Evolutionary conservation across 1,139 yeast genomes (phyloP), one percentile per base, ranked within the genome.

Genomic region (Suhomyces bolitotheri): DNA sequence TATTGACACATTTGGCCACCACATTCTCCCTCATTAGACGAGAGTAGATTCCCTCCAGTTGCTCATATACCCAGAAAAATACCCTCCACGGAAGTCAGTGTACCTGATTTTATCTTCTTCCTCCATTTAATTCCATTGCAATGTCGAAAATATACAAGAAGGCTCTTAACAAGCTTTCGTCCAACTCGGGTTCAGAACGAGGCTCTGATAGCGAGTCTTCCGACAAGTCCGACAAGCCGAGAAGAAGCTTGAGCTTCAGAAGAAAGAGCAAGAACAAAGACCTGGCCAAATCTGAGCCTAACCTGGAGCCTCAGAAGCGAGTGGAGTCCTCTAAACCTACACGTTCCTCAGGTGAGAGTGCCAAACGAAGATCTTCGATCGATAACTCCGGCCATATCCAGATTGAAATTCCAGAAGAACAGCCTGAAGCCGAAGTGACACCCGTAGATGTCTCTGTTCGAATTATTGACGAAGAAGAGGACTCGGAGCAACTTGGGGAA

Each of bases 131-230:
- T n/a, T n/a, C n/a, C n/a, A n/a, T n/a, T 14, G n/a, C n/a, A 13
- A 40, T 41, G 42, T 38, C 44, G 12, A 40, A 40, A 27, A 32
- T 41, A 28, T 43, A 40, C 34, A 40, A 43, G 14, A 45, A 45
- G 30, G 46, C 49, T 9, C 28, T 38, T 20, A 38, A 34, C 39
- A 45, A 42, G 31, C 38, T 45, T 20, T 30, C 46, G 1, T 33
- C 44, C 16, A 23, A 16, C 16, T 34, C 46, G 10, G 25, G 31
- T 7, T 32, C 37, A 12, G 44, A 37, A 13, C n/a, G 33, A 11
- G 27, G 28, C 13, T 33, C 40, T 5, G 39, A 36, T 12, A n/a
- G 24, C 12, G 34, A 33, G 17, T 27, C 30, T 11, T 10, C 32
- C 8, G 35, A 28, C 16, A 24, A 24, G 14, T 6, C 20, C 20